Evolutionary conservation across 176 grass and related monocot species (phyloP), one percentile per base, ranked within the genome.

Genomic region (Aechmea fasciata): DNA sequence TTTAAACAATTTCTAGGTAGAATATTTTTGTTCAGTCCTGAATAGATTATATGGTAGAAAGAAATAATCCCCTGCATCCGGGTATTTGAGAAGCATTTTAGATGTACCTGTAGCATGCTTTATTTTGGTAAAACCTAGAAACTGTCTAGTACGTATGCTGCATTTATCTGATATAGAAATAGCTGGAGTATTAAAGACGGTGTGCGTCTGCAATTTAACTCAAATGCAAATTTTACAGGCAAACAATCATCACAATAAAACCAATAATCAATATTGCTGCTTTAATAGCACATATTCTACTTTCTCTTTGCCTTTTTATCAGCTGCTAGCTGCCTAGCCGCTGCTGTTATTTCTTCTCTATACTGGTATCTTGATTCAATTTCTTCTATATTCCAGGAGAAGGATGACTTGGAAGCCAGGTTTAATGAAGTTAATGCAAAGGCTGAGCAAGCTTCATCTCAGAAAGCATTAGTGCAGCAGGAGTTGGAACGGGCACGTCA

Each of bases 401-500:
- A 93, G 71, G 94, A 93, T 82, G 89, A 99, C 52, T 52, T 99
- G 75, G 94, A 99, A 88, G 75, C 70, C 61, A 81, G 51, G 13
- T 90, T 92, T 75, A 84, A 85, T 69, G 91, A 90, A 65, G 71
- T 84, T 71, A 90, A 77, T 29, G 65, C 71, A 69, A 99, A 99
- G 72, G 70, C 79, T 78, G 84, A 90, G 66, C 84, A 93, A 73
- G 84, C 82, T 51, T 26, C 82, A 78, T 90, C 86, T 67, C 74
- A 90, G 72, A 83, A 93, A 66, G 33, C 73, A 77, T 73, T 66
- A 51, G 80, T 82, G 72, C 89, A 99, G 49, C 89, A 99, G 53
- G 94, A 99, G 61, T 52, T 92, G 23, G 94, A 99, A 69, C 84
- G 87, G 51, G 80, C 84, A 81, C 89, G 87, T 79, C 89, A 88